Evolutionary conservation across 768 basidiomycete species (phyloP).

Genomic region (Macrolepiota dolichaula): DNA sequence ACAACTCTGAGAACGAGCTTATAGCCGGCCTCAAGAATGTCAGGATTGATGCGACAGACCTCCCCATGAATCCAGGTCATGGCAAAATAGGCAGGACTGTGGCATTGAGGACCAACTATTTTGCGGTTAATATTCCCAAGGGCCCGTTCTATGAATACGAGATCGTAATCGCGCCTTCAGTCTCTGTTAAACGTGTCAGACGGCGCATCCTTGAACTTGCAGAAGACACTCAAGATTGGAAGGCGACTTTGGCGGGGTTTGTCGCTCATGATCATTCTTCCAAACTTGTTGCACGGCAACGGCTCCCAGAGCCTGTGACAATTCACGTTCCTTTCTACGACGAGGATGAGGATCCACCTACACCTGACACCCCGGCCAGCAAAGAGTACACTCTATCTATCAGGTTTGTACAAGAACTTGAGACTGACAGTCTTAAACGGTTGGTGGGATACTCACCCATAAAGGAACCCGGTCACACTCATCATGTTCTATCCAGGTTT

Average conservation of each 20-base stretch:
- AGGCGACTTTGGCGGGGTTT: conserved; percentile 35
- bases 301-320: conserved; percentile 41
- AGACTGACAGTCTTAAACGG: conserved; percentile 46
- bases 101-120: conserved; percentile 65
- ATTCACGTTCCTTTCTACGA: conserved; percentile 46
- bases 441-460: conserved; percentile 20
- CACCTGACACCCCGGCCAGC: conserved; percentile 26
- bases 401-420: conserved; percentile 43
- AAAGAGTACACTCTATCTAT: conserved; percentile 47
- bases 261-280: conserved; percentile 57
- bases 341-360: conserved; percentile 45
- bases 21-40: conserved; percentile 32
- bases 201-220: conserved; percentile 62
- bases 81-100: conserved; percentile 47
- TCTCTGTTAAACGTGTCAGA: conserved; percentile 49
- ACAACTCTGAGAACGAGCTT: conserved; percentile 39
- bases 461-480: not conserved
- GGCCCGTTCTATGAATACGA: conserved; percentile 58
- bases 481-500: conserved; percentile 38
- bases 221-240: conserved; percentile 49
- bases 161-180: conserved; percentile 50
- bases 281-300: conserved; percentile 46
- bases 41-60: conserved; percentile 29
- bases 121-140: conserved; percentile 52
- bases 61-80: conserved; percentile 60